Percentiles rank a stretch among this genome's conserved stretches.
These are phyloP conservation scores for Phycomyces nitens DNA, from an alignment of 192 early-diverging fungal genomes.

Conservation along the genomic window DNA sequence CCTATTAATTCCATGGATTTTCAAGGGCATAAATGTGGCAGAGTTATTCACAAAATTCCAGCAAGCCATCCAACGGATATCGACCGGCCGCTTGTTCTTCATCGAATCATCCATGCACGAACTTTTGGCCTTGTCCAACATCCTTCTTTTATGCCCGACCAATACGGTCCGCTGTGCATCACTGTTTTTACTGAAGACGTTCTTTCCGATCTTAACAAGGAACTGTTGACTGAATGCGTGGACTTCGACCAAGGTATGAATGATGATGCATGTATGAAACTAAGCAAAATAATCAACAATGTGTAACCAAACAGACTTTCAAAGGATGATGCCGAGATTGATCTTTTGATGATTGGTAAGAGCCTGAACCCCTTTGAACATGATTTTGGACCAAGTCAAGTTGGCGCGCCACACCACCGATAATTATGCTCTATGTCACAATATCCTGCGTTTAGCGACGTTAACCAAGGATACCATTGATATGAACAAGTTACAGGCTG, in stretches of 20 bases:
- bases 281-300: conserved; percentile 11
- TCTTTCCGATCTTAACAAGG: background rate
- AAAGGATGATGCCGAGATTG: conserved; percentile 16
- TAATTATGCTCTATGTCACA: background rate
- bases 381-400: conserved; percentile 4
- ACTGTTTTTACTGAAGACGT: conserved; percentile 15
- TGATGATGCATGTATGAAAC: conserved; percentile 9
- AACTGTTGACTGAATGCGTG: conserved; percentile 14
- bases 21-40: conserved; percentile 7
- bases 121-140: conserved; percentile 6
- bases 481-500: background rate
- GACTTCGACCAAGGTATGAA: conserved; percentile 4
- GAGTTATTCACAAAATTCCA: conserved; percentile 15
- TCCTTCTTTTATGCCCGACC: conserved; percentile 6
- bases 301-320: conserved; percentile 9
- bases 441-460: background rate
- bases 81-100: conserved; percentile 9
- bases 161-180: conserved; percentile 10
- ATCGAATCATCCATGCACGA: conserved; percentile 17
- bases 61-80: conserved; percentile 11
- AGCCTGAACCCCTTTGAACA: conserved; percentile 9
- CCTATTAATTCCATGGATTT: conserved; percentile 11
- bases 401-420: background rate
- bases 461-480: background rate
- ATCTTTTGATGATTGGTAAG: conserved; percentile 8